phyloP scores from a whole-genome alignment of 371 early-diverging fungal species.

The Apophysomyces variabilis region DNA sequence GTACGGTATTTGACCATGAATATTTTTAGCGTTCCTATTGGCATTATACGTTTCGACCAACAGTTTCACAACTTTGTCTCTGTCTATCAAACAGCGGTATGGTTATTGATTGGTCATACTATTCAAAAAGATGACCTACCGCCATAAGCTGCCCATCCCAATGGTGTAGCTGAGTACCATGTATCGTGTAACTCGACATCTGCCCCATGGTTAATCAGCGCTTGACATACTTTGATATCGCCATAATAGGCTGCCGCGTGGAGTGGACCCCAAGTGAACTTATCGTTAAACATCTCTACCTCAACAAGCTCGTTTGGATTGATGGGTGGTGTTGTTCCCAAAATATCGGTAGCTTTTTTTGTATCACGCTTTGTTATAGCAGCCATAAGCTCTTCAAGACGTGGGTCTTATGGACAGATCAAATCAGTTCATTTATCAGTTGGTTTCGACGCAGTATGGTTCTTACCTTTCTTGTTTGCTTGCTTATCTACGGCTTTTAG shows the following conservation, averaged over 20 bases:
- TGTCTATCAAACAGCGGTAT: slow-evolving; percentile 21
- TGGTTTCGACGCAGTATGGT: background rate
- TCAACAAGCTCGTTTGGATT: slow-evolving; percentile 60
- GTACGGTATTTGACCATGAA: slow-evolving; percentile 70
- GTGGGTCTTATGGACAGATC: background rate
- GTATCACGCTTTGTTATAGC: slow-evolving; percentile 38
- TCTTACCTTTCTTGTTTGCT: slow-evolving; percentile 19
- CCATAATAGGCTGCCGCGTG: slow-evolving; percentile 90
- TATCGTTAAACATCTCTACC: slow-evolving; percentile 66
- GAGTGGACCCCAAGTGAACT: slow-evolving; percentile 85
- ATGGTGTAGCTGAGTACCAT: slow-evolving; percentile 82
- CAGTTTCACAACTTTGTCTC: slow-evolving; percentile 51
- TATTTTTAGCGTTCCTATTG: slow-evolving; percentile 67
- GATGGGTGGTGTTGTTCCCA: slow-evolving; percentile 38
- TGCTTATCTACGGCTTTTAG: slow-evolving; percentile 45
- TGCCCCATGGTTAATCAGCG: slow-evolving; percentile 76
- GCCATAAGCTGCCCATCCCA: slow-evolving; percentile 93
- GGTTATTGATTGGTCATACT: background rate
- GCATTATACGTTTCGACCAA: slow-evolving; percentile 72
- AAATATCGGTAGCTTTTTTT: slow-evolving; percentile 35
- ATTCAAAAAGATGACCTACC: slow-evolving; percentile 30
- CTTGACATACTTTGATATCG: slow-evolving; percentile 61
- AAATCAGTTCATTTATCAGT: background rate
- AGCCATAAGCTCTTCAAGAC: slow-evolving; percentile 30
- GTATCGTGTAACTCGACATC: slow-evolving; percentile 84